These are phyloP conservation scores for Halophytophthora batemanensis DNA, from an alignment of 352 stramenopile genomes.

Conservation along the genomic window DNA sequence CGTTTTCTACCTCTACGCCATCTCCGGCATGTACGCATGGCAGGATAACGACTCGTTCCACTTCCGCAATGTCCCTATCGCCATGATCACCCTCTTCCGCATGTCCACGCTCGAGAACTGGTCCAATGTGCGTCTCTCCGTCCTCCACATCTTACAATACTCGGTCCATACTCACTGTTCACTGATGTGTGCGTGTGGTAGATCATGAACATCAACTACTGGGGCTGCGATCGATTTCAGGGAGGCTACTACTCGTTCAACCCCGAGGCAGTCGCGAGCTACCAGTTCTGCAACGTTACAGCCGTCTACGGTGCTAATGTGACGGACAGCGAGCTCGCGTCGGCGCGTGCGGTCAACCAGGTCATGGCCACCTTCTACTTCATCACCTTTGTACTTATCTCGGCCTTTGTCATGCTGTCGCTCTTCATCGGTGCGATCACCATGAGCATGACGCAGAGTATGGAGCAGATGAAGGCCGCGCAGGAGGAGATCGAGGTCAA, in stretches of 20 bases:
- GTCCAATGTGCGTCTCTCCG: slow-evolving; percentile 44
- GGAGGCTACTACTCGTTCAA: slow-evolving; percentile 70
- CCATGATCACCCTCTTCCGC: slow-evolving; percentile 82
- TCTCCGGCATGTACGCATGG: slow-evolving; percentile 91
- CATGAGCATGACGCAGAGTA: slow-evolving; percentile 89
- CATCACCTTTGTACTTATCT: slow-evolving; percentile 87
- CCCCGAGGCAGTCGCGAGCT: slow-evolving; percentile 26
- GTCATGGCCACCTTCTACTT: slow-evolving; percentile 72
- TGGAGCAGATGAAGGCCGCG: slow-evolving; percentile 83
- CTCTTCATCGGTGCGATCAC: slow-evolving; percentile 90
- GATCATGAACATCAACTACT: slow-evolving; percentile 86
- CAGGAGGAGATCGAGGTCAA: slow-evolving; percentile 68
- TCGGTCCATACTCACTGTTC: slow-evolving; percentile 3
- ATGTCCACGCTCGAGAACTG: slow-evolving; percentile 84
- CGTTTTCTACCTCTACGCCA: slow-evolving; percentile 89
- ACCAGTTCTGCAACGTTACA: slow-evolving; percentile 65
- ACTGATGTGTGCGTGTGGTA: slow-evolving; percentile 3
- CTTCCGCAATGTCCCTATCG: slow-evolving; percentile 71
- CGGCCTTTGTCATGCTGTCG: slow-evolving; percentile 87
- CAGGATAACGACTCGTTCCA: slow-evolving; percentile 84
- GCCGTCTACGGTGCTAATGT: slow-evolving; percentile 50
- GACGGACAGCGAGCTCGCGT: slow-evolving; percentile 30
- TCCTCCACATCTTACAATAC: neutral
- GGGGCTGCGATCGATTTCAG: slow-evolving; percentile 58
- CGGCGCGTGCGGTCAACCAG: slow-evolving; percentile 43